These are phyloP conservation scores for Suhomyces pyralidae DNA, from an alignment of 805 yeast species.

Conservation along the genomic window DNA sequence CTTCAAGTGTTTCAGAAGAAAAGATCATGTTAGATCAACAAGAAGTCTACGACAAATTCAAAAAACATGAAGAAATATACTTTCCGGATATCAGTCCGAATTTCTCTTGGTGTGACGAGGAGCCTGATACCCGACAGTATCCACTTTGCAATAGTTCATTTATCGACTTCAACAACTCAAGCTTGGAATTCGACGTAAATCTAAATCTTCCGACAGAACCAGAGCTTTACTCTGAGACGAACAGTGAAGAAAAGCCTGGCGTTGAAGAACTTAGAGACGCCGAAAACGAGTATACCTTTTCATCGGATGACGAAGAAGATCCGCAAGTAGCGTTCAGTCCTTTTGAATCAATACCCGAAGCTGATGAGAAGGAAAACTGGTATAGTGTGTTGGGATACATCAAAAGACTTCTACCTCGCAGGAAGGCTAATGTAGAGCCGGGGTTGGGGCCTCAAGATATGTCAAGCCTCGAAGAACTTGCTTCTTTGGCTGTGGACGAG, in stretches of 20 bases:
- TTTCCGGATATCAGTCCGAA: neutral
- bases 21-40: neutral
- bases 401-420: neutral
- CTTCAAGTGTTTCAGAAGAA: neutral
- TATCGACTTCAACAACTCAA: constrained; percentile 5
- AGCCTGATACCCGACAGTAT: neutral
- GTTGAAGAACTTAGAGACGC: neutral
- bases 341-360: neutral
- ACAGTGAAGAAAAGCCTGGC: neutral
- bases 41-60: neutral
- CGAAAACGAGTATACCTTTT: neutral
- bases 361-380: neutral
- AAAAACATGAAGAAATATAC: neutral
- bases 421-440: neutral
- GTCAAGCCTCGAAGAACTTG: neutral
- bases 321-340: neutral
- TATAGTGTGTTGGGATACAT: neutral
- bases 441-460: neutral
- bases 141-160: neutral
- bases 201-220: neutral
- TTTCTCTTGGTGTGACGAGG: neutral
- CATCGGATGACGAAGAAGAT: neutral
- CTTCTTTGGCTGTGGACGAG: neutral
- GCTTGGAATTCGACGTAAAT: constrained; percentile 5
- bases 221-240: neutral